Percentiles rank a stretch among this genome's conserved stretches.
Conservation (phyloP, 257 asterid genomes). For the Craterostigma plantagineum region DNA sequence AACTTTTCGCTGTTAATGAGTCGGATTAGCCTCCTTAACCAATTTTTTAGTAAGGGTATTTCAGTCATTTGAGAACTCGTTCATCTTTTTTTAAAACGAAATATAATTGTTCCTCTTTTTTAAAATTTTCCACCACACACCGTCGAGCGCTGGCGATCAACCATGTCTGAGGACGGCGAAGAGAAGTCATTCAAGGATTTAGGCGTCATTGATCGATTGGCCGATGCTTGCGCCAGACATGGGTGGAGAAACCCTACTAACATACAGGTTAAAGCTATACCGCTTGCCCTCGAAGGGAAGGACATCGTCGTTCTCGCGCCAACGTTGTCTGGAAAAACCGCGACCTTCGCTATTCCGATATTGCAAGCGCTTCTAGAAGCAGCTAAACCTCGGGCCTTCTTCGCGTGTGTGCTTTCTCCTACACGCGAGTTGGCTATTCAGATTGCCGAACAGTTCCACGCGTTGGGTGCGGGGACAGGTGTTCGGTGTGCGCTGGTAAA, state of each 20-base stretch:
- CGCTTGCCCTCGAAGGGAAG: conserved; percentile 59
- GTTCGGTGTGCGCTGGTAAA: conserved; percentile 61
- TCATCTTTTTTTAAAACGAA: no score
- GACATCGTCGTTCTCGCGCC: conserved; percentile 84
- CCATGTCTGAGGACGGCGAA: conserved; percentile 23
- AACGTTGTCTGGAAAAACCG: conserved; percentile 95
- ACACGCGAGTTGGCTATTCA: conserved; percentile 86
- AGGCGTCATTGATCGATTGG: conserved; percentile 49
- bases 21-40: no score
- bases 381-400: conserved; percentile 69
- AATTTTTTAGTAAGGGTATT: no score
- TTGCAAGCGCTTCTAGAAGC: conserved; percentile 51
- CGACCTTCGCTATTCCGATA: conserved; percentile 81
- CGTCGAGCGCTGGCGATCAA: no score
- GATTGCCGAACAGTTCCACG: conserved; percentile 77
- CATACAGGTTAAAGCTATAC: conserved; percentile 51
- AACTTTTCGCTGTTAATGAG: no score
- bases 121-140: no score
- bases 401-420: conserved; percentile 80
- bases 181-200: conserved; percentile 48
- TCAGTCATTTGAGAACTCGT: no score
- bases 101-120: no score
- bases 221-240: conserved; percentile 58
- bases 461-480: conserved; percentile 72
- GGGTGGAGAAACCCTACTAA: conserved; percentile 43